A percentile compares a stretch with the other conserved stretches of the same genome.
phyloP scores from a whole-genome alignment of 306 rosid genomes.

The Cotoneaster glaucophyllus region DNA sequence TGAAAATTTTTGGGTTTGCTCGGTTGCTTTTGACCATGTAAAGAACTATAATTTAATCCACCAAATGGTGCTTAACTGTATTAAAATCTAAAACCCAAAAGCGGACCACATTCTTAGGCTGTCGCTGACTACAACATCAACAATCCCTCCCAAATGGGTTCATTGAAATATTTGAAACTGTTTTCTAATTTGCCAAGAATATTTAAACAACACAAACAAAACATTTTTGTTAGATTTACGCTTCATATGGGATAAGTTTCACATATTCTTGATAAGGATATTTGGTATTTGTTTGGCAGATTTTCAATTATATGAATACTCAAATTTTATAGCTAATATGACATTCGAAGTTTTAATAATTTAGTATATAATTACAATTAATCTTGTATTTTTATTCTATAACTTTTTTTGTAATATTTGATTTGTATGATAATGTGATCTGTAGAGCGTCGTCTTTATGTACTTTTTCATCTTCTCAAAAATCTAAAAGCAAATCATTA shows the following conservation, averaged over 20 bases:
- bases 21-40: conserved; percentile 2
- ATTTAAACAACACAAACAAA: neutral
- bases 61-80: neutral
- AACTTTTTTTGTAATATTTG: no score
- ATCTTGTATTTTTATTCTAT: neutral
- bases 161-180: neutral
- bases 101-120: neutral
- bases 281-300: no score
- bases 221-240: neutral
- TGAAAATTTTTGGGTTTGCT: neutral
- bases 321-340: no score
- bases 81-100: neutral
- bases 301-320: no score
- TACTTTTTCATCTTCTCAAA: neutral
- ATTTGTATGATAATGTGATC: neutral
- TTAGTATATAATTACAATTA: neutral
- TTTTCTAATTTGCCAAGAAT: neutral
- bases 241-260: neutral
- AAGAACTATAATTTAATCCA: neutral
- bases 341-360: no score
- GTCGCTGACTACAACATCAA: conserved; percentile 1
- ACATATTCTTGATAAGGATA: no score
- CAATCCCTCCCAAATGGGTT: neutral
- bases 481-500: no score
- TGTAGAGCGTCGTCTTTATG: neutral